Percentiles rank a stretch among this genome's conserved stretches.
These are phyloP conservation scores for Candida jianshihensis DNA, from an alignment of 805 yeast genomes.

Conservation along the genomic window DNA sequence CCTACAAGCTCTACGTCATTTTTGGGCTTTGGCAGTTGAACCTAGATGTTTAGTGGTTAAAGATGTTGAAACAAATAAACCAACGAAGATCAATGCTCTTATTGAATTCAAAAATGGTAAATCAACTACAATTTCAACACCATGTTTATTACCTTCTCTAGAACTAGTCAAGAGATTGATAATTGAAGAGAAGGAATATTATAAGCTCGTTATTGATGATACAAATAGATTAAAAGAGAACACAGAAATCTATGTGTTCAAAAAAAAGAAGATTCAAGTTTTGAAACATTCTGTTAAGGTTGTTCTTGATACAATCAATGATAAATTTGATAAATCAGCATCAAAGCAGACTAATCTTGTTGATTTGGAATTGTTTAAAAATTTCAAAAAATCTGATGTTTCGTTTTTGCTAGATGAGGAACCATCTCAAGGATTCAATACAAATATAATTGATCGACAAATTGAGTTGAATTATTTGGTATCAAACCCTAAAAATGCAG, in stretches of 20 bases:
- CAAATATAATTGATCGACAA: constrained; percentile 49
- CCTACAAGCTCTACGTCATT: constrained; percentile 78
- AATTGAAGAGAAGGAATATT: constrained; percentile 42
- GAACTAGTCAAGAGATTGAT: constrained; percentile 40
- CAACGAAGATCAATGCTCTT: constrained; percentile 40
- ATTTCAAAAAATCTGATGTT: constrained; percentile 14
- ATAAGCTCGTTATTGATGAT: constrained; percentile 39
- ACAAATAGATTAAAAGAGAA: constrained; percentile 25
- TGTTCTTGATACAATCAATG: constrained; percentile 16
- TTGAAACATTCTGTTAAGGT: constrained; percentile 30
- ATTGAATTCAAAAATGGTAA: constrained; percentile 32
- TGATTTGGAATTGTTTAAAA: constrained; percentile 9
- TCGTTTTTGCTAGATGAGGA: constrained; percentile 7
- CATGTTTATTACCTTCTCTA: constrained; percentile 63
- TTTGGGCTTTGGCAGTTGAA: constrained; percentile 83
- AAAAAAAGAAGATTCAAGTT: constrained; percentile 26
- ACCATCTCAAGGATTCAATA: constrained; percentile 21
- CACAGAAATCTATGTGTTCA: constrained; percentile 39
- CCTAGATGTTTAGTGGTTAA: constrained; percentile 75
- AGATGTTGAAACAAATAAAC: constrained; percentile 54
- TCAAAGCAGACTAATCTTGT: constrained; percentile 3
- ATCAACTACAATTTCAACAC: constrained; percentile 36
- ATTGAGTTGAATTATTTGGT: constrained; percentile 43
- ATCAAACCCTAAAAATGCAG: constrained; percentile 31
- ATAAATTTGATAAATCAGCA: constrained; percentile 9